phyloP scores from a whole-genome alignment of 805 yeast species.

The Candida sithepensis region DNA sequence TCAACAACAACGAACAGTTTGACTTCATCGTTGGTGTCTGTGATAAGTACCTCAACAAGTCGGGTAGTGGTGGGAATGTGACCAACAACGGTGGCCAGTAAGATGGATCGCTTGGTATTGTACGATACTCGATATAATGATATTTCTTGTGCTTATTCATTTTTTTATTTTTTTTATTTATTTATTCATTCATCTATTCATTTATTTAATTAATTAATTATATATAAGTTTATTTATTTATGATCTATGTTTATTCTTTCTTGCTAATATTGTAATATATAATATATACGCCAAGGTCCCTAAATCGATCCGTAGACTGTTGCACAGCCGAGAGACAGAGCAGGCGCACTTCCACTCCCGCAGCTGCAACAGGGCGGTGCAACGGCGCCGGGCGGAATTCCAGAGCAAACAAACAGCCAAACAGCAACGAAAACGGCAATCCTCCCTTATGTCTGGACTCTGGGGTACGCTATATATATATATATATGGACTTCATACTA shows the following conservation, averaged over 20 bases:
- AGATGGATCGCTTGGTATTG: too few relatives aligned
- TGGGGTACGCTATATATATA: background rate
- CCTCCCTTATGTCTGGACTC: background rate
- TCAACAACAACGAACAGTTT: slow-evolving; percentile 81
- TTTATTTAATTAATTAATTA: background rate
- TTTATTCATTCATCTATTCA: background rate
- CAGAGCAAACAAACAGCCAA: background rate
- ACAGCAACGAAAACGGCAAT: background rate
- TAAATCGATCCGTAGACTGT: too few relatives aligned
- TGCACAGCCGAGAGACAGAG: background rate
- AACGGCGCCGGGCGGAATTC: background rate
- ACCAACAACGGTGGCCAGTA: background rate
- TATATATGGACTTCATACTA: too few relatives aligned
- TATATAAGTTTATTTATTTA: too few relatives aligned
- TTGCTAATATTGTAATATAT: too few relatives aligned
- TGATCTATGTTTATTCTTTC: too few relatives aligned
- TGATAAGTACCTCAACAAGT: slow-evolving; percentile 24
- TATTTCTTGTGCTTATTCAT: background rate
- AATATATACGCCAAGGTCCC: too few relatives aligned
- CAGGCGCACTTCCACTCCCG: background rate
- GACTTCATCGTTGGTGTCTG: slow-evolving; percentile 81
- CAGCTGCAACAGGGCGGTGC: background rate
- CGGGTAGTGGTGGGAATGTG: slow-evolving; percentile 3
- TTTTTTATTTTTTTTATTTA: background rate
- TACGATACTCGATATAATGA: too few relatives aligned